A percentile compares a stretch with the other conserved stretches of the same genome.
Evolutionary conservation across 495 filamentous ascomycete genomes (phyloP).

Genomic region (Lichina pygmaea): DNA sequence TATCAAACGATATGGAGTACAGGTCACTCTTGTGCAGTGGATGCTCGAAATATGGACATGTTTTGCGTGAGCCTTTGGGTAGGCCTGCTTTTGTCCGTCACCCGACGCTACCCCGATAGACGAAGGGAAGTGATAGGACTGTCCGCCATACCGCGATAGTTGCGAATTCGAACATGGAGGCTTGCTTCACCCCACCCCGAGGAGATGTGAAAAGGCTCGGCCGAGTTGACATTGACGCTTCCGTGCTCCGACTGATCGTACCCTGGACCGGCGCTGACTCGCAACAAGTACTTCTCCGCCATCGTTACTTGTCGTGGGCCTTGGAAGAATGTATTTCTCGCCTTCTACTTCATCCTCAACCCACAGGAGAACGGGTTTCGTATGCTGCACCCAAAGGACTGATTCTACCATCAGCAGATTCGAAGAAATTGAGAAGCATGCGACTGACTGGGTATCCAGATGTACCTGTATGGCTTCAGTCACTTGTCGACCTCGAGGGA

Average conservation of each 20-base stretch:
- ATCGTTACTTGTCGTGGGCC: slow-evolving; percentile 8
- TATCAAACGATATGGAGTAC: slow-evolving; percentile 55
- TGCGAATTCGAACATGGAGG: slow-evolving; percentile 42
- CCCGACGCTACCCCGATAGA: background rate
- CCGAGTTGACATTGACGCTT: slow-evolving; percentile 43
- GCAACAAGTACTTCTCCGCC: slow-evolving; percentile 39
- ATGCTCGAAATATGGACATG: slow-evolving; percentile 40
- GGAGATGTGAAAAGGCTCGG: slow-evolving; percentile 25
- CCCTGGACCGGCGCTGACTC: slow-evolving; percentile 44
- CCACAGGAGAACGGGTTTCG: too few relatives aligned
- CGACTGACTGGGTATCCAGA: too few relatives aligned
- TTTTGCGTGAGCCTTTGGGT: slow-evolving; percentile 15
- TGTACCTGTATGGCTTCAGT: too few relatives aligned
- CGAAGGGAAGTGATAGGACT: background rate
- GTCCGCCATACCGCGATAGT: slow-evolving; percentile 22
- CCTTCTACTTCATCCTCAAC: too few relatives aligned
- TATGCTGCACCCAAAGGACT: too few relatives aligned
- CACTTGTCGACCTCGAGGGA: too few relatives aligned
- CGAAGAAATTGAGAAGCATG: too few relatives aligned
- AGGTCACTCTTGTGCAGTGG: slow-evolving; percentile 43
- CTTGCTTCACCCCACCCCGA: slow-evolving; percentile 30
- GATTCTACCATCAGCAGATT: too few relatives aligned
- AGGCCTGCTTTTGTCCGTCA: slow-evolving; percentile 4
- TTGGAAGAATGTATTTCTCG: too few relatives aligned
- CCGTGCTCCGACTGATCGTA: slow-evolving; percentile 42